phyloP scores from a whole-genome alignment of 805 yeast species.

The Phaffomyces antillensis region DNA sequence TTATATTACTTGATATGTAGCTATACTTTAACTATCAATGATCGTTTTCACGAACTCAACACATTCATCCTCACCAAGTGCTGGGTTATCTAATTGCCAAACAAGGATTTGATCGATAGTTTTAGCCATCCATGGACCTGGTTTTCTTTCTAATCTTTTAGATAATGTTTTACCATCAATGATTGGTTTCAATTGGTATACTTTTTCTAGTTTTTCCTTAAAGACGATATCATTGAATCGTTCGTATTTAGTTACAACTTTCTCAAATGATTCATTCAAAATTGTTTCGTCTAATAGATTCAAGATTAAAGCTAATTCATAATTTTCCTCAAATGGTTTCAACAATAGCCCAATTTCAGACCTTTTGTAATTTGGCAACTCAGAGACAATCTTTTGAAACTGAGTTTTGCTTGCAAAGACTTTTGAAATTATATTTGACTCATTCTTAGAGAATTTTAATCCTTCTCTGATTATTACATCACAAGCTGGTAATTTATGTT shows the following conservation, averaged over 20 bases:
- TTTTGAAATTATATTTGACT: slow-evolving; percentile 42
- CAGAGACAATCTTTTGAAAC: slow-evolving; percentile 24
- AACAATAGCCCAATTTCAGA: slow-evolving; percentile 57
- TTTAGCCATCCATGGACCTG: slow-evolving; percentile 82
- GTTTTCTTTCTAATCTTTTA: slow-evolving; percentile 44
- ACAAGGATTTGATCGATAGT: slow-evolving; percentile 47
- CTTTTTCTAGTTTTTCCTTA: slow-evolving; percentile 19
- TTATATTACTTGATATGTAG: no score
- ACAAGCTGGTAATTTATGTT: slow-evolving; percentile 30
- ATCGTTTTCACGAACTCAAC: slow-evolving; percentile 31
- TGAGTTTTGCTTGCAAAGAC: slow-evolving; percentile 30
- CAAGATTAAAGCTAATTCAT: slow-evolving; percentile 36
- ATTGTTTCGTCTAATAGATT: slow-evolving; percentile 15
- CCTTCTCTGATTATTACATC: slow-evolving; percentile 60
- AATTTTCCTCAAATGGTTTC: slow-evolving; percentile 44
- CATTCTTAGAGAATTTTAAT: slow-evolving; percentile 52
- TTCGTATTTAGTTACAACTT: slow-evolving; percentile 10
- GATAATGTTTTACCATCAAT: slow-evolving; percentile 71
- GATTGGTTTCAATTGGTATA: slow-evolving; percentile 50
- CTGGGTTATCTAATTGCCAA: slow-evolving; percentile 79
- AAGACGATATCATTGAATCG: slow-evolving; percentile 10
- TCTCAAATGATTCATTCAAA: not conserved
- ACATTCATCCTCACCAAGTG: slow-evolving; percentile 45
- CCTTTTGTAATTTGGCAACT: slow-evolving; percentile 31
- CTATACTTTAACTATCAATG: slow-evolving; percentile 4